phyloP scores from a whole-genome alignment of 768 basidiomycete species.

The Favolaschia claudopus region DNA sequence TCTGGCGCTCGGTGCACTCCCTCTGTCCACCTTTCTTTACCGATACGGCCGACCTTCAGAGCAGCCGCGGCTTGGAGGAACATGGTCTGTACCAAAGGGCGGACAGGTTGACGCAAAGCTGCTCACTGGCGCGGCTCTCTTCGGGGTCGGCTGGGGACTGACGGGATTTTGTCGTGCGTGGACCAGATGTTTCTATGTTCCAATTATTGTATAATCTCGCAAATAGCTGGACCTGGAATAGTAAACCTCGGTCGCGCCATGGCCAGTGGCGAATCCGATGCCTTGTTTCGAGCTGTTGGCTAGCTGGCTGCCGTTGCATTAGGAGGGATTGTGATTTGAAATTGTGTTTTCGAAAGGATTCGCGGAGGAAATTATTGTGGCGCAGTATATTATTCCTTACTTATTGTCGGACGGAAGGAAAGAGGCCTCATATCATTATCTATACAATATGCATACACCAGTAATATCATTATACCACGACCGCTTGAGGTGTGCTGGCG shows the following conservation, averaged over 20 bases:
- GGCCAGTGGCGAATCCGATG: conserved; percentile 39
- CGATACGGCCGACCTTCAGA: conserved; percentile 47
- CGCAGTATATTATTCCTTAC: conserved; percentile 12
- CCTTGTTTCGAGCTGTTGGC: conserved; percentile 39
- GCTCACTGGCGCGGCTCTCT: conserved; percentile 58
- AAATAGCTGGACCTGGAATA: conserved; percentile 67
- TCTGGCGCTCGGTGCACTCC: conserved; percentile 61
- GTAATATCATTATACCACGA: too few relatives aligned
- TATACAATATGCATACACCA: too few relatives aligned
- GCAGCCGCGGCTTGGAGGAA: conserved; percentile 51
- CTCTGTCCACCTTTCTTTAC: conserved; percentile 53
- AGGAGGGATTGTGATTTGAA: conserved; percentile 49
- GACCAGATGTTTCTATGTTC: neutral
- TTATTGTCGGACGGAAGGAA: conserved; percentile 11
- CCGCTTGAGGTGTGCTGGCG: too few relatives aligned
- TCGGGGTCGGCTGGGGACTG: conserved; percentile 70
- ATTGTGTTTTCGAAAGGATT: neutral
- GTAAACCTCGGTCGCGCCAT: conserved; percentile 65
- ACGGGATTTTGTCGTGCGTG: conserved; percentile 68
- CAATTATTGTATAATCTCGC: conserved; percentile 11
- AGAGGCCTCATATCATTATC: too few relatives aligned
- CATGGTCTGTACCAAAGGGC: conserved; percentile 49
- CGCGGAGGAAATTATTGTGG: too few relatives aligned
- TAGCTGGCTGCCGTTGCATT: conserved; percentile 52
- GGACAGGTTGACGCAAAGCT: conserved; percentile 53